phyloP scores from a whole-genome alignment of 176 grass and related monocot genomes.

The Musa troglodytarum region DNA sequence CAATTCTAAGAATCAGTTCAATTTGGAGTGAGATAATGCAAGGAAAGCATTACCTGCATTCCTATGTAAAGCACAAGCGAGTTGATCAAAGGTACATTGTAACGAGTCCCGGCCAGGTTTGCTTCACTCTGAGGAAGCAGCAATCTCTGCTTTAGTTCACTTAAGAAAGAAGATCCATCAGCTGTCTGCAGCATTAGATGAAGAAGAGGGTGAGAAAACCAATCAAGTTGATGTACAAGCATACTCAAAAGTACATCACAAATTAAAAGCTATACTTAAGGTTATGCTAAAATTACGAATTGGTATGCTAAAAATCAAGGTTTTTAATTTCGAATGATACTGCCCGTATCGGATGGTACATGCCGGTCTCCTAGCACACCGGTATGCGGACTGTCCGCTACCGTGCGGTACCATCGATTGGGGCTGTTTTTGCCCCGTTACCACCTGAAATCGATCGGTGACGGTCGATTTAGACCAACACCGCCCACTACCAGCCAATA shows the following conservation, averaged over 20 bases:
- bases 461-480: too few relatives aligned
- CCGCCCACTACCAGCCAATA: too few relatives aligned
- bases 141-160: constrained; percentile 72
- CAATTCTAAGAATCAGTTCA: neutral
- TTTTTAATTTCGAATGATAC: too few relatives aligned
- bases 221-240: neutral
- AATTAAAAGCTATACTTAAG: too few relatives aligned
- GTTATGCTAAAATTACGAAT: neutral
- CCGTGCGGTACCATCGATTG: too few relatives aligned
- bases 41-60: constrained; percentile 54
- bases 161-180: constrained; percentile 72
- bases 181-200: constrained; percentile 32
- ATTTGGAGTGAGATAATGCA: neutral
- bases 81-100: constrained; percentile 86
- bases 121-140: constrained; percentile 69
- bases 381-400: too few relatives aligned
- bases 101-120: constrained; percentile 59
- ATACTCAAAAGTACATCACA: too few relatives aligned
- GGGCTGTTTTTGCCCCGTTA: too few relatives aligned
- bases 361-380: too few relatives aligned
- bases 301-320: neutral
- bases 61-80: constrained; percentile 90
- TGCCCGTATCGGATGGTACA: too few relatives aligned
- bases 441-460: too few relatives aligned
- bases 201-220: neutral